These are phyloP conservation scores for Circinella umbellata DNA, from an alignment of 371 early-diverging fungal genomes.

Conservation along the genomic window DNA sequence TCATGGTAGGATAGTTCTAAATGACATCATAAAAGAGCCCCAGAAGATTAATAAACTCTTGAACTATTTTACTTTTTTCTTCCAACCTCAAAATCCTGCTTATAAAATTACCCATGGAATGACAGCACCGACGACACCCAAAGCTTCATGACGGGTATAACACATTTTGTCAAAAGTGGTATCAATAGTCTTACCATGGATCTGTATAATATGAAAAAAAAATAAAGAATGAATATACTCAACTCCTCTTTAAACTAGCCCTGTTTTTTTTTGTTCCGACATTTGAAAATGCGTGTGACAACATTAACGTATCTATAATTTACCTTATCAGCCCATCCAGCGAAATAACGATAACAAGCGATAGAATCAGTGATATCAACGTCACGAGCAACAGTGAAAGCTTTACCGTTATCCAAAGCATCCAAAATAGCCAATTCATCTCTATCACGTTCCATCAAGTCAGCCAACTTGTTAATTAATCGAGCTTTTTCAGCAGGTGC, in stretches of 20 bases:
- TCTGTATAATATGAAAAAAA: slow-evolving; percentile 53
- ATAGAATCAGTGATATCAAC: slow-evolving; percentile 71
- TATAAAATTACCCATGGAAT: slow-evolving; percentile 45
- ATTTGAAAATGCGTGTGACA: background rate
- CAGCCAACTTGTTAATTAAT: slow-evolving; percentile 65
- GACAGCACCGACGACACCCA: slow-evolving; percentile 84
- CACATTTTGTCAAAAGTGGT: slow-evolving; percentile 47
- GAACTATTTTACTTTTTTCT: too few species aligned
- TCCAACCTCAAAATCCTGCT: background rate
- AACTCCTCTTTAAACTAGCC: too few species aligned
- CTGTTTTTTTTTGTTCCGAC: too few species aligned
- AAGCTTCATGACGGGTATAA: slow-evolving; percentile 79
- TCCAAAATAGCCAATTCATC: slow-evolving; percentile 81
- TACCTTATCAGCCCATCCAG: slow-evolving; percentile 65
- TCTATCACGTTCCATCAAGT: slow-evolving; percentile 72
- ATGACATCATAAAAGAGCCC: background rate
- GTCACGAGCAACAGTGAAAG: slow-evolving; percentile 64
- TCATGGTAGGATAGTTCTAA: slow-evolving; percentile 78
- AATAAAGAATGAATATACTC: too few species aligned
- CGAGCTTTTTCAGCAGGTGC: slow-evolving; percentile 57
- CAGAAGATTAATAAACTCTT: too few species aligned
- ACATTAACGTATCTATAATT: background rate
- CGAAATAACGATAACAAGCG: slow-evolving; percentile 78
- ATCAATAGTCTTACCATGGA: slow-evolving; percentile 57
- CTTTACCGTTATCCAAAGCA: slow-evolving; percentile 86